A percentile compares a stretch with the other conserved stretches of the same genome.
Evolutionary conservation across 495 filamentous ascomycete genomes (phyloP).

Genomic region (Recurvomyces mirabilis): DNA sequence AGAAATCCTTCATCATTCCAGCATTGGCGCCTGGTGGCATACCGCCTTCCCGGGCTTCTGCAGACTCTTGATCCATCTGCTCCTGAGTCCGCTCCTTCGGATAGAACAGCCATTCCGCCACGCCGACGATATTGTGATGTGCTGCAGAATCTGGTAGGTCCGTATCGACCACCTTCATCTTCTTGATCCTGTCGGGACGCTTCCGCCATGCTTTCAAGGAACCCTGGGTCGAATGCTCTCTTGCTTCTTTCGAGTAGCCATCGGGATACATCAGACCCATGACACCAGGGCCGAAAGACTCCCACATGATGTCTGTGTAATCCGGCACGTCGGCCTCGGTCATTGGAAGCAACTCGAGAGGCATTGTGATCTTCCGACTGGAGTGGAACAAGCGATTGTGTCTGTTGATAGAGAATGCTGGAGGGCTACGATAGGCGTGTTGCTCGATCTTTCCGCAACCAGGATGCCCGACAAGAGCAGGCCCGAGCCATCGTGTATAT

Average conservation of each 20-base stretch:
- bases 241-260: neutral
- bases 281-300: conserved; percentile 9
- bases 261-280: conserved; percentile 11
- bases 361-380: conserved; percentile 20
- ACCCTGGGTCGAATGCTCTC: neutral
- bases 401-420: too few species aligned
- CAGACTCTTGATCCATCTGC: conserved; percentile 8
- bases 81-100: conserved; percentile 9
- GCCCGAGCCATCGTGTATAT: too few species aligned
- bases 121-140: conserved; percentile 6
- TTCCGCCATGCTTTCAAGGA: conserved; percentile 2
- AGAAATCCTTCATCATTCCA: conserved; percentile 6
- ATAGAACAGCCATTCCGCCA: conserved; percentile 12
- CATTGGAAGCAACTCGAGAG: conserved; percentile 14
- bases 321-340: conserved; percentile 7
- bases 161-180: conserved; percentile 16
- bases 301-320: conserved; percentile 5
- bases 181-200: conserved; percentile 7
- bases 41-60: neutral
- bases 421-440: conserved; percentile 20
- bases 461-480: too few species aligned
- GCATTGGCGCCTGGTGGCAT: neutral
- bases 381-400: too few species aligned
- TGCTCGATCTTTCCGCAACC: neutral
- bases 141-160: conserved; percentile 6